phyloP scores from a whole-genome alignment of 331 rosid species.

The Malus hybrid region DNA sequence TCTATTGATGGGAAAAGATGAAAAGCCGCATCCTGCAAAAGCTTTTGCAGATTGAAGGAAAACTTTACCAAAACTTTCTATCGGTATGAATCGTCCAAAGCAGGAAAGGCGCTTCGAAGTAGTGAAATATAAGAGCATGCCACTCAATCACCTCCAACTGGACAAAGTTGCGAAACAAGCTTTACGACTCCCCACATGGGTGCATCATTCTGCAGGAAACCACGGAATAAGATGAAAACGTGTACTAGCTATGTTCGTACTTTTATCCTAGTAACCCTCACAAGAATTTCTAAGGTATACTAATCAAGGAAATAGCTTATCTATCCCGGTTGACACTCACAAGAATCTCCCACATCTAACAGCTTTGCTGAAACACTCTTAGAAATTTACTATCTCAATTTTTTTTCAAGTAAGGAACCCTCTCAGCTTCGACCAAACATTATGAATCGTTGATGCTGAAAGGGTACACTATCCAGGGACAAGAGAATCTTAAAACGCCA shows the following conservation, averaged over 20 bases:
- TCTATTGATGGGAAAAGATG: not conserved
- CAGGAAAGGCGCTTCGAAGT: not conserved
- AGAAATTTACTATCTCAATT: not conserved
- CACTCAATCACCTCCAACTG: constrained; percentile 22
- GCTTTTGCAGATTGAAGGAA: not conserved
- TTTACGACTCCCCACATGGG: constrained; percentile 71
- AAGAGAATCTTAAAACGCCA: not conserved
- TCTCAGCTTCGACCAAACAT: not conserved
- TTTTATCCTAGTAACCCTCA: not conserved
- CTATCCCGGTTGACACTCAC: too few relatives aligned
- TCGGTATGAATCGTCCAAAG: not conserved
- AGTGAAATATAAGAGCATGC: not conserved
- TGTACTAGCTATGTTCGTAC: not conserved
- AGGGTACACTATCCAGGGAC: not conserved
- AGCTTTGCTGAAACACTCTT: not conserved
- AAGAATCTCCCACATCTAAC: not conserved
- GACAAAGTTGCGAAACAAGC: constrained; percentile 56
- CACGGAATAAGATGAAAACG: not conserved
- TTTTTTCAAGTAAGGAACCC: not conserved
- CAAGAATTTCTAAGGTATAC: too few relatives aligned
- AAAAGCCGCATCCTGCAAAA: not conserved
- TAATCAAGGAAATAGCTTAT: too few relatives aligned
- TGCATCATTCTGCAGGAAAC: constrained; percentile 82
- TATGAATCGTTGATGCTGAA: not conserved
- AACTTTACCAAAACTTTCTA: not conserved